These are phyloP conservation scores for Cystoisospora suis DNA, from an alignment of 169 alveolate species.

Conservation along the genomic window DNA sequence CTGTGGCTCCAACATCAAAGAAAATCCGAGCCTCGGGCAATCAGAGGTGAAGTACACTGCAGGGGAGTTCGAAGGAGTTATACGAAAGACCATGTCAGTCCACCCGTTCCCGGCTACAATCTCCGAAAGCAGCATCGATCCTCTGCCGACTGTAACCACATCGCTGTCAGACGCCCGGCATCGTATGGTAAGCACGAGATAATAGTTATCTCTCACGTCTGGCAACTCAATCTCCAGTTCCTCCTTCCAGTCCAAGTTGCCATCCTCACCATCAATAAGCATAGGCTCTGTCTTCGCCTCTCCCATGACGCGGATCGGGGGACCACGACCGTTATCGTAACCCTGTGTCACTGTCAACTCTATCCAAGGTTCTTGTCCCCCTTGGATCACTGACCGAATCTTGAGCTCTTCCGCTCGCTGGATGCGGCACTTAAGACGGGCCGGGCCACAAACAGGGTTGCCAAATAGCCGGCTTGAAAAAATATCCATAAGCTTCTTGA, in stretches of 20 bases:
- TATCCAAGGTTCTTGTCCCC: conserved; percentile 33
- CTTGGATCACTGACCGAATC: not conserved
- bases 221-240: conserved; percentile 19
- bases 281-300: not conserved
- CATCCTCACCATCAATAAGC: not conserved
- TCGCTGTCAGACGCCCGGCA: conserved; percentile 19
- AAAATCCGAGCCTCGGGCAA: not conserved
- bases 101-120: not conserved
- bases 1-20: not conserved
- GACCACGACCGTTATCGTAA: conserved; percentile 12
- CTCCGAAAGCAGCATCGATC: not conserved
- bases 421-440: not conserved
- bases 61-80: not conserved
- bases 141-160: conserved; percentile 13
- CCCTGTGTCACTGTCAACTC: conserved; percentile 13
- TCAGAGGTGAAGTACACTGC: not conserved
- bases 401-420: not conserved
- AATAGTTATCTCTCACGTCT: conserved; percentile 13
- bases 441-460: not conserved
- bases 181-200: not conserved
- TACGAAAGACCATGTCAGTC: not conserved
- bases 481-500: conserved; percentile 36
- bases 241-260: not conserved
- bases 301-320: conserved; percentile 19
- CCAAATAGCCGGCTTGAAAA: conserved; percentile 34